phyloP scores from a whole-genome alignment of 371 early-diverging fungal genomes.

The Capillidium rhysosporum region DNA sequence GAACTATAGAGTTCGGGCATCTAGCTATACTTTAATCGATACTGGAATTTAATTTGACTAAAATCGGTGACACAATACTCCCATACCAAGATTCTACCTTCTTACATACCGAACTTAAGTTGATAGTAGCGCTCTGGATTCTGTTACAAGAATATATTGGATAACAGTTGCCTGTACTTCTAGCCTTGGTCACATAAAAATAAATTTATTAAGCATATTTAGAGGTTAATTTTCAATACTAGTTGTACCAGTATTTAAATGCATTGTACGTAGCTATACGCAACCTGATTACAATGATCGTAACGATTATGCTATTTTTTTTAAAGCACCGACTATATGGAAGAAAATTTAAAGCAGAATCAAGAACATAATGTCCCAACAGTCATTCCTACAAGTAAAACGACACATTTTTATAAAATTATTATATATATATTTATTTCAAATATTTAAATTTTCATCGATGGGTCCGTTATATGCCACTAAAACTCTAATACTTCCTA shows the following conservation, averaged over 20 bases:
- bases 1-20: constrained; percentile 36
- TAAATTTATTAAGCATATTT: constrained; percentile 8
- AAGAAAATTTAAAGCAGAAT: constrained; percentile 11
- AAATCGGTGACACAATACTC: constrained; percentile 57
- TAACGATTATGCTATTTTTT: constrained; percentile 21
- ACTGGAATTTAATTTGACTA: constrained; percentile 74
- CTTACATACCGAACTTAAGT: constrained; percentile 66
- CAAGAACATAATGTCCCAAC: constrained; percentile 8
- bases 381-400: constrained; percentile 14
- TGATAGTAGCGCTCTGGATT: constrained; percentile 83
- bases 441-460: constrained; percentile 72
- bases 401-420: too few species aligned
- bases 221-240: neutral
- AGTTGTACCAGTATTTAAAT: constrained; percentile 37
- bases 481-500: constrained; percentile 57
- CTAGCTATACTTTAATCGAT: constrained; percentile 75
- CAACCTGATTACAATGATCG: too few species aligned
- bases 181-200: constrained; percentile 72
- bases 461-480: constrained; percentile 74
- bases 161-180: constrained; percentile 77
- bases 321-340: constrained; percentile 23
- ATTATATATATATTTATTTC: constrained; percentile 10
- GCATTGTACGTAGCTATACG: constrained; percentile 46
- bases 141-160: constrained; percentile 78
- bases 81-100: constrained; percentile 81